Base-by-base conservation (phyloP, 2,329 filamentous ascomycete genomes). In the Epichloe aotearoae region DNA sequence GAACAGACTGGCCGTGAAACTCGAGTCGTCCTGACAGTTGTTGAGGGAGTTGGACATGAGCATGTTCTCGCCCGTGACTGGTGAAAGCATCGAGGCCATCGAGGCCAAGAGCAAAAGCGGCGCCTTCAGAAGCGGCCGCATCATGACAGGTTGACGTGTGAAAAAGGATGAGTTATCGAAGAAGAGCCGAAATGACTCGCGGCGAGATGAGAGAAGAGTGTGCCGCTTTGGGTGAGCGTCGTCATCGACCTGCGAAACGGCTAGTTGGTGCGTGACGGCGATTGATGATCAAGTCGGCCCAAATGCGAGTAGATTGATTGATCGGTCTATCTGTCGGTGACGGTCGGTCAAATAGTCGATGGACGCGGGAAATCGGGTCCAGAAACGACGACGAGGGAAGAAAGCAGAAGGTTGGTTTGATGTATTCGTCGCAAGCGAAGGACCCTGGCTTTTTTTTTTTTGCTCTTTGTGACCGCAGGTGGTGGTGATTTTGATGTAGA, bases 1-100 rank as follows among this genome's bases (percentile, higher is more conserved):
- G 79, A 96, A 95, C 53, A 93, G 76, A 59, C 84, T 89, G 59
- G 90, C 89, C 4, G 86, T 86, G 68, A 96, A 94, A 62, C 82
- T 83, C 30, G 86, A 91, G 68, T 91, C 84, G 53, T 81, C 73
- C 74, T 90, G 86, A 69, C 90, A 96, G 45, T 85, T 78, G 67
- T 87, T 89, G 58, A 96, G 77, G 26, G 90, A 94, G 63, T 79
- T 86, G 51, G 90, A 93, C 60, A 83, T 75, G 61, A 97, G 85
- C 62, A 88, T 73, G 56, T 75, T 76, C 62, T 80, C 74, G 55
- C 80, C 84, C 52, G 78, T 61, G 17, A 72, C 75, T 53, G 77
- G 68, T 48, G 77, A 64, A 38, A 67, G 57, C 50, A 73, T 53
- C 40, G 68, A 62, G 54, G 70, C 67, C 58, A 75, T 59, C 49